Evolutionary conservation across 441 rosid genomes (phyloP).

Genomic region (Breynia disticha): DNA sequence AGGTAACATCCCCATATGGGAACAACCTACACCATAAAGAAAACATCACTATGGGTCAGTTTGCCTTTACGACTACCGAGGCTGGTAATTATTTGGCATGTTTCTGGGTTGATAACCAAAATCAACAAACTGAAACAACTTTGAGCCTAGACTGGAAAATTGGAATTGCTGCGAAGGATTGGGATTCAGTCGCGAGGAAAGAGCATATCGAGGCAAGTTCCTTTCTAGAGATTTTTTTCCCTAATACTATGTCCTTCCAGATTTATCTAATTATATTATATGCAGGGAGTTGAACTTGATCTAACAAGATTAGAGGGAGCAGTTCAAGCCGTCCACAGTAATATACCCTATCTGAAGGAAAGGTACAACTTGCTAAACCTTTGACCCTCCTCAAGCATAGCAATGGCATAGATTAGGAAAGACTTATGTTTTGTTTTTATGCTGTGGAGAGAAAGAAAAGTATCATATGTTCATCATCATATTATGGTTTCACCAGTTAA

Average conservation of each 20-base stretch:
- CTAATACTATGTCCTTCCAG: neutral
- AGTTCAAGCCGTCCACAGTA: constrained; percentile 49
- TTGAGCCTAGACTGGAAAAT: constrained; percentile 78
- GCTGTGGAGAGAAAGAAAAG: too few relatives aligned
- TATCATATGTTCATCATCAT: too few relatives aligned
- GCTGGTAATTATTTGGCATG: constrained; percentile 80
- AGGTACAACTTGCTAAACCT: constrained; percentile 25
- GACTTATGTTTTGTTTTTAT: too few relatives aligned
- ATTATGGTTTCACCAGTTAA: too few relatives aligned
- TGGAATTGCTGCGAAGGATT: constrained; percentile 80
- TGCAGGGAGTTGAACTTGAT: constrained; percentile 78
- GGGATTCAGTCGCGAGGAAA: constrained; percentile 83
- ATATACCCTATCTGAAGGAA: constrained; percentile 44
- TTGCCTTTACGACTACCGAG: constrained; percentile 82
- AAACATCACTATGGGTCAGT: constrained; percentile 63
- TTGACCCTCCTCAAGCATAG: neutral
- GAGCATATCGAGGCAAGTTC: constrained; percentile 70
- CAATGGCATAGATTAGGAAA: too few relatives aligned
- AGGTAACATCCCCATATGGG: constrained; percentile 89
- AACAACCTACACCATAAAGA: constrained; percentile 64
- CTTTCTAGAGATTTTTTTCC: neutral
- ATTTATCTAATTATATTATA: neutral
- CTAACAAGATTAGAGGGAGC: constrained; percentile 56
- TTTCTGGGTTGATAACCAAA: constrained; percentile 46
- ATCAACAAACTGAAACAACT: constrained; percentile 29